Conservation (phyloP, 2,329 filamentous ascomycete species). For the Aureobasidium sp. region DNA sequence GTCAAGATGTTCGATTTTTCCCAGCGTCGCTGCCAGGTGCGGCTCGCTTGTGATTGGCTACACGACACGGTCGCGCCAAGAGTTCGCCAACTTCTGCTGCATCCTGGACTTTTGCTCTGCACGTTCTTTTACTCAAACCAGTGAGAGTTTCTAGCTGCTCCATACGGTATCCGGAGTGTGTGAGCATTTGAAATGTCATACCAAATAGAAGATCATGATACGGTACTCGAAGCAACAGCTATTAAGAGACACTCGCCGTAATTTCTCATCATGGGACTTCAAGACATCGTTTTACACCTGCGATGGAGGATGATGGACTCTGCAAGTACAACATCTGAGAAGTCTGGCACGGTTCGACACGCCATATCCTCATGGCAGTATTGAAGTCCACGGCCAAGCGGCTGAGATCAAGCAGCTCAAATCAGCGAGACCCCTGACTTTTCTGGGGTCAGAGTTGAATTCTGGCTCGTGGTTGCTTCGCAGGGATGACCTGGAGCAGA, state of each 20-base stretch:
- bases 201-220: too few species aligned
- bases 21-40: slow-evolving; percentile 2
- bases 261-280: neutral
- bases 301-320: neutral
- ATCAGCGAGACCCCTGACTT: neutral
- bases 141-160: neutral
- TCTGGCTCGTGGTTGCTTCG: neutral
- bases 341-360: neutral
- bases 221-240: neutral
- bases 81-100: neutral
- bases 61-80: neutral
- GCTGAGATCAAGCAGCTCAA: neutral
- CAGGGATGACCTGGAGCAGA: neutral
- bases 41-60: slow-evolving; percentile 8
- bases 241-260: too few species aligned
- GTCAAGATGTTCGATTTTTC: slow-evolving; percentile 6
- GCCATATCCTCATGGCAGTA: neutral
- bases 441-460: neutral
- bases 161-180: too few species aligned
- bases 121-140: neutral
- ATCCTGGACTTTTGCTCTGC: neutral
- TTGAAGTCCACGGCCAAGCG: neutral
- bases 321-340: neutral
- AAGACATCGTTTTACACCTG: neutral
- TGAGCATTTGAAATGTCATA: too few species aligned